Percentiles rank a stretch among this genome's conserved stretches.
Evolutionary conservation across 73 alveolate genomes (phyloP).

Genomic region (Paramecium sexaurelia): DNA sequence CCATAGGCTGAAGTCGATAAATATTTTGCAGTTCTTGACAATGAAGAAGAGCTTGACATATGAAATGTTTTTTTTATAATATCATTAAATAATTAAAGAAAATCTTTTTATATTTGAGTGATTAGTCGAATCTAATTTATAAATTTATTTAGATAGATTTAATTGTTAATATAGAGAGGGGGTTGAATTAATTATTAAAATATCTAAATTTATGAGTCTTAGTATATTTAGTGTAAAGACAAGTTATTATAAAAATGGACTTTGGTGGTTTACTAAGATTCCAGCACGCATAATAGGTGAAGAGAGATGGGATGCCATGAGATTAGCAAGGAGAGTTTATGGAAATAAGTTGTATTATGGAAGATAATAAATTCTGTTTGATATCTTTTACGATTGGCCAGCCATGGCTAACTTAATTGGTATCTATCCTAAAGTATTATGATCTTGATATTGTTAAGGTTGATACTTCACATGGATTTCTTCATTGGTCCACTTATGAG

Average conservation of each 20-base stretch:
- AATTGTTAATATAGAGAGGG: not conserved
- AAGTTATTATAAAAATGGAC: conserved; percentile 58
- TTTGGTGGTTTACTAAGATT: conserved; percentile 70
- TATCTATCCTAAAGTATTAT: conserved; percentile 59
- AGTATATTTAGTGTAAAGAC: conserved; percentile 55
- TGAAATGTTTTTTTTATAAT: not conserved
- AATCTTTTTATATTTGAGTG: not conserved
- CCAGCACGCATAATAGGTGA: conserved; percentile 62
- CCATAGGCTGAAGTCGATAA: conserved; percentile 71
- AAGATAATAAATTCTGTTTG: conserved; percentile 59
- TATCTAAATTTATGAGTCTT: conserved; percentile 36
- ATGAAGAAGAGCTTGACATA: conserved; percentile 29
- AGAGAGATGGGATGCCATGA: conserved; percentile 64
- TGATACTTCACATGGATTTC: conserved; percentile 69
- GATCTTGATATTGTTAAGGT: not conserved
- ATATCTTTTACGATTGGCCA: conserved; percentile 64
- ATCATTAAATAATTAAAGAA: not conserved
- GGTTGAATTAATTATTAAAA: not conserved
- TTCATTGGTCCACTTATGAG: conserved; percentile 56
- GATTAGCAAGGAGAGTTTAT: conserved; percentile 61
- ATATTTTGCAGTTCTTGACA: conserved; percentile 66
- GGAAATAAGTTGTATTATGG: conserved; percentile 62
- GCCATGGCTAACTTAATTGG: conserved; percentile 66
- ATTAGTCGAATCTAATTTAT: not conserved
- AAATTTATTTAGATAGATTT: not conserved